Base-by-base conservation (phyloP, 352 stramenopile species). In the Pythium aristosporum region DNA sequence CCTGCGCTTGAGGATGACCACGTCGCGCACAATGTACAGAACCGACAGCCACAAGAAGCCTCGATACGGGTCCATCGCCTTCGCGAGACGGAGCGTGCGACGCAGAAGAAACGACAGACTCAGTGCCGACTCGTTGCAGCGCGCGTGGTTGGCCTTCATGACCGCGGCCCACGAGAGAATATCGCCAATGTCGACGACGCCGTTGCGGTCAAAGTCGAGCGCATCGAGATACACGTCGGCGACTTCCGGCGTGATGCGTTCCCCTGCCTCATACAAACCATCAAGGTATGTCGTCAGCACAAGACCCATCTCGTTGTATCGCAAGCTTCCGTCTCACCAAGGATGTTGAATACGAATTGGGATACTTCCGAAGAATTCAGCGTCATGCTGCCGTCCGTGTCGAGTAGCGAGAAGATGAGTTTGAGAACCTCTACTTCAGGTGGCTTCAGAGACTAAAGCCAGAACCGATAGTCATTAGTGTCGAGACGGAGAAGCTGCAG, bases 381-480 rank as follows among this genome's bases (percentile, higher is more conserved):
- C 20, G 76, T 76, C 66, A 91, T 83, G 32, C 76, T 89, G 3
- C 85, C 83, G 36, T 92, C 81, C 8, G 80, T 85, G 61, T 94
- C 85, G 62, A 94, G 84, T 7, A 94, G 68, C 16, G 82, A 89
- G 49, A 94, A 94, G 34, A 89, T 82, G 2, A 94, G 62, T 57
- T 94, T 94, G 21, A 90, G 71, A 53, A 82, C 88, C 39, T 94
- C 82, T 7, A 94, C 70, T 60, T 94, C 83, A 57, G 81, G 54
- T 13, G 68, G 53, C 5, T 74, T 73, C n/a, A 94, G 77, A 2
- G 75, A 57, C 83, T 90, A 42, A 18, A 41, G 30, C 4, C 5
- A 42, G 25, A 30, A 55, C 25, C 20, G 10, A 53, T n/a, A 61
- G 25, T 16, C 13, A 23, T 5, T 39, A 1, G 18, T 62, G 10